Evolutionary conservation across 2,329 filamentous ascomycete species (phyloP).

Genomic region (Colletotrichum trifolii): DNA sequence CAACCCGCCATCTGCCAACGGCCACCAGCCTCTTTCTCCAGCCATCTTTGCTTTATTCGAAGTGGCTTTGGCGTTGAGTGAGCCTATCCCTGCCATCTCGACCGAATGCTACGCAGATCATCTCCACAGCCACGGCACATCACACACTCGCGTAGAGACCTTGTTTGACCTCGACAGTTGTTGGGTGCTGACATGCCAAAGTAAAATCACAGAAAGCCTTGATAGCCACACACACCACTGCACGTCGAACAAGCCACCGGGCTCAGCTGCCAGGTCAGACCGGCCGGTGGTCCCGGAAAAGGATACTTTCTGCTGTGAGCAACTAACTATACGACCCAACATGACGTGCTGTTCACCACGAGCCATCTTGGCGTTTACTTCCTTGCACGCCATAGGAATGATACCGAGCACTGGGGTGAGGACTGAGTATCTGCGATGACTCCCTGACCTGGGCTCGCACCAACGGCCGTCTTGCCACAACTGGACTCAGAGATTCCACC

Average conservation of each 20-base stretch:
- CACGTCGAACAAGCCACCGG: constrained; percentile 12
- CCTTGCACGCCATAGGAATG: not conserved
- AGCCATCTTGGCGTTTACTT: not conserved
- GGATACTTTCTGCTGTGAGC: not conserved
- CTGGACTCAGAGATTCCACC: constrained; percentile 5
- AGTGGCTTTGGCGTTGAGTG: not conserved
- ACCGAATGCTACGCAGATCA: constrained; percentile 21
- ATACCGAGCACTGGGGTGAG: not conserved
- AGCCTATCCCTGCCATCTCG: constrained; percentile 14
- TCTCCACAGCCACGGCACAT: constrained; percentile 4
- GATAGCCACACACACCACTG: constrained; percentile 28
- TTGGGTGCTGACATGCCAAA: not conserved
- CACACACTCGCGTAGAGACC: not conserved
- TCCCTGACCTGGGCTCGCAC: not conserved
- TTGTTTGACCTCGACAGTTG: not conserved
- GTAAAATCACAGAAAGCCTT: not conserved
- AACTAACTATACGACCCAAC: not conserved
- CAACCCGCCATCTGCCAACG: not conserved
- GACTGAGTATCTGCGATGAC: not conserved
- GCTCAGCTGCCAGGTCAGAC: constrained; percentile 1
- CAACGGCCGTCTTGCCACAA: constrained; percentile 3
- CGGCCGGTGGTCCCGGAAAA: not conserved
- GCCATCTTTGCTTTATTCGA: not conserved
- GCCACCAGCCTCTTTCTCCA: constrained; percentile 3
- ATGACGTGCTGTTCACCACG: not conserved